Evolutionary conservation across 352 stramenopile species (phyloP), one percentile per base, ranked within the genome.

Genomic region (Globisporangium cederbergense): DNA sequence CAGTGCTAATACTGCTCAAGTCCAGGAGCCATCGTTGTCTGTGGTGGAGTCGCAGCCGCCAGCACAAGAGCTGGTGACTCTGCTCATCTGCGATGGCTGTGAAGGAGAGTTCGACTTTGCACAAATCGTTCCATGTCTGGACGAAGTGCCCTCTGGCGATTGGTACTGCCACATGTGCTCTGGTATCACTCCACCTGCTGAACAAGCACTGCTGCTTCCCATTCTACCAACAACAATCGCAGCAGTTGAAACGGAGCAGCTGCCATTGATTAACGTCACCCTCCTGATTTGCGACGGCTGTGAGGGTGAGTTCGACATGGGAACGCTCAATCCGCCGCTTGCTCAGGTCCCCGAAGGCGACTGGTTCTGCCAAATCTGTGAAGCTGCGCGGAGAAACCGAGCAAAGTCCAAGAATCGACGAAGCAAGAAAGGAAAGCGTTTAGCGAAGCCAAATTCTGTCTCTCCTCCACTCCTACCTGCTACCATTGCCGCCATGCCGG

Each of bases 201-300:
- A 16, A 10, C 32, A 50, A 13, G 25, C 22, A 34, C 25, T 22
- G 9, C 30, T 36, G 18, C 45, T 46, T 43, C 11, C 7, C 43
- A 22, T 25, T 20, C 40, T 8, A 49, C 36, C 22, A 28, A 3
- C 20, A 16, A 7, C 36, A 49, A 8, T n/a, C 50, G 36, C 30
- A 58, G 13, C n/a, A 11, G 4, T 3, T 34, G 45, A 49, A 32
- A 14, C 2, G 3, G 46, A 64, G 13, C 34, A 47, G n/a, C 22
- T 22, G 18, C 53, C 62, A 9, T 20, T 67, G 32, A 36, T 67
- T 13, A 20, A 53, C 36, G 67, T 84, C 32, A 86, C 72, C 2
- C 45, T 91, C 22, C 62, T 93, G 32, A 73, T 91, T 42, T 93
- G 86, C 54, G 81, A 92, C 38, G 78, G 81, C 0, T 94, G 83